Evolutionary conservation across 495 filamentous ascomycete genomes (phyloP), one percentile per base, ranked within the genome.

Genomic region (Penicillium cosmopolitanum): DNA sequence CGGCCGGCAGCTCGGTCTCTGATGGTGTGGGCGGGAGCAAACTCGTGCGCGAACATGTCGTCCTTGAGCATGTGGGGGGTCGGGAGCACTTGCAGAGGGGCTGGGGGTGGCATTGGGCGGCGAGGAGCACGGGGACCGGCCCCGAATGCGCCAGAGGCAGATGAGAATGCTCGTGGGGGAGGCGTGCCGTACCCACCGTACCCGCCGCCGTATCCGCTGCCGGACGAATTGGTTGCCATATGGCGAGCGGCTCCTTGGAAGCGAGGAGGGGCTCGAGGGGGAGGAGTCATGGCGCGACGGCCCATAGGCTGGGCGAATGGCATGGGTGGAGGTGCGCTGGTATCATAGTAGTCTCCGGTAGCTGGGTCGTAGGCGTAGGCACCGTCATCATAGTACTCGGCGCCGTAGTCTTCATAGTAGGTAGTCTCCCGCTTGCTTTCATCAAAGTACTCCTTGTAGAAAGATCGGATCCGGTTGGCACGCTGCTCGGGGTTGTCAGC

Each of bases 381-480:
- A 53, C 75, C 46, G 15, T 28, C 73, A 4, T 79, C 73, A 40
- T 87, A 81, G 67, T 88, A 89, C 50, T 85, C 82, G 15, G 83
- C 63, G 50, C 87, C 85, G 65, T 87, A 87, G 64, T 91, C 88
- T 62, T 91, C 86, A 56, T 88, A 87, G 67, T 92, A 89, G 3
- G 62, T 69, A 18, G 73, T 63, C 34, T 80, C 75, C 46, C 68
- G 72, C 69, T 89, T 90, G 18, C 84, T 87, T 23, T 96, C 93
- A 54, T 98, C 95, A 60, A 98, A 98, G 73, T 98, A 98, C 73
- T 98, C 95, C 72, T 97, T 97, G 78, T 98, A 98, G 78, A 98
- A 98, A 23, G 96, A 98, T 64, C 95, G 86, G 62, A 98, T 98
- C 21, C 96, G 85, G 76, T 96, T 97, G 60, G 95, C 95, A 70